A percentile compares a stretch with the other conserved stretches of the same genome.
Evolutionary conservation across 2,329 filamentous ascomycete species (phyloP).

Genomic region (Alternaria sp.): DNA sequence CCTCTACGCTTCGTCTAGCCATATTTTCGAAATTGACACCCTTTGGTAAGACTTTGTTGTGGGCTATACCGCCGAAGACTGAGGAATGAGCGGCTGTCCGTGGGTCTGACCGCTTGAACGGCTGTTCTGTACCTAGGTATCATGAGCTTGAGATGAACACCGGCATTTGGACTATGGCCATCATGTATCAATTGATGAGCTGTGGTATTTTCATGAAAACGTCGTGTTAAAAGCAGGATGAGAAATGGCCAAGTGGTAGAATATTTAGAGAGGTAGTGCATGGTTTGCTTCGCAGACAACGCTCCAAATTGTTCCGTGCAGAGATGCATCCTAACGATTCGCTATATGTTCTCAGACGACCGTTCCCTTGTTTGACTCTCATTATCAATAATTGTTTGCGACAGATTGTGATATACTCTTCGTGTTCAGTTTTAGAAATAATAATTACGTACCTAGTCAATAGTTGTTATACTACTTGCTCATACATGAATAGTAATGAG

Average conservation of each 20-base stretch:
- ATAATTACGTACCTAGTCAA: neutral
- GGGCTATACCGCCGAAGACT: neutral
- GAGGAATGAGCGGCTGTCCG: neutral
- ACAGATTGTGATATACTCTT: neutral
- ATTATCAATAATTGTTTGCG: neutral
- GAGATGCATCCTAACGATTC: neutral
- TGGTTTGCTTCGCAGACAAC: neutral
- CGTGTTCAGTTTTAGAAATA: neutral
- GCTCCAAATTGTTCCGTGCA: neutral
- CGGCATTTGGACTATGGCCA: neutral
- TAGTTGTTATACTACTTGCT: neutral
- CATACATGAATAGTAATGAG: neutral
- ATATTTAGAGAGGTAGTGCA: neutral
- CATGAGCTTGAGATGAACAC: neutral
- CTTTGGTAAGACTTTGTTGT: neutral
- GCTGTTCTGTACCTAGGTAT: neutral
- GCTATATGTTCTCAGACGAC: neutral
- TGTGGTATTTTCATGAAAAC: neutral
- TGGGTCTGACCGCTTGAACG: neutral
- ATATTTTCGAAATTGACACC: no score
- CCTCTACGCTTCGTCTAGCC: neutral
- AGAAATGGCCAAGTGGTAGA: neutral
- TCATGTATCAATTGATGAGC: neutral
- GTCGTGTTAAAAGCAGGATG: neutral
- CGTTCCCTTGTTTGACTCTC: neutral